A percentile compares a stretch with the other conserved stretches of the same genome.
Conservation (phyloP, 1,284 basidiomycete genomes). For the Phenoliferia sp. region DNA sequence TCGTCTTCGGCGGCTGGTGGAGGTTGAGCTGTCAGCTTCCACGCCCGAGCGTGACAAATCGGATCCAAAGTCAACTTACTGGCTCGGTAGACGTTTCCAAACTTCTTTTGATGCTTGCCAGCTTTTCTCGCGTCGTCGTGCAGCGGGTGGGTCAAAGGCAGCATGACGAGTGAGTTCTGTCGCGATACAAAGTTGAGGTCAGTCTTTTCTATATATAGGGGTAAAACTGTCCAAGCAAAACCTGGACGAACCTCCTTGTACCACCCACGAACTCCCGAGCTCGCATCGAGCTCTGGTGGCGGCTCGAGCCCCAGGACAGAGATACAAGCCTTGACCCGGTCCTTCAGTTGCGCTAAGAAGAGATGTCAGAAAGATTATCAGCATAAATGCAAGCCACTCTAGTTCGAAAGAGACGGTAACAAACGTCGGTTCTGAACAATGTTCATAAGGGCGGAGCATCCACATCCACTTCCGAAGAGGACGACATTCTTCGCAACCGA, state of each 20-base stretch:
- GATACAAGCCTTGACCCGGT: constrained; percentile 21
- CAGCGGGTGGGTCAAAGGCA: constrained; percentile 25
- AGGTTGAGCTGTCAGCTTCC: neutral
- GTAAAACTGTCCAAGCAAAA: neutral
- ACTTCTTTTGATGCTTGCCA: constrained; percentile 31
- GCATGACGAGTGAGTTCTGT: constrained; percentile 29
- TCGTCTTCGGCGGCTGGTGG: constrained; percentile 28
- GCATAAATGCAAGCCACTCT: neutral
- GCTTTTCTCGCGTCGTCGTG: constrained; percentile 28
- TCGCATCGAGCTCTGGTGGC: constrained; percentile 23
- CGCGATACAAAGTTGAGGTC: neutral
- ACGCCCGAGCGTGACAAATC: neutral
- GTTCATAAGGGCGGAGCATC: constrained; percentile 67
- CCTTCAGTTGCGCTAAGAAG: constrained; percentile 1
- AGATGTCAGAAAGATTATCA: neutral
- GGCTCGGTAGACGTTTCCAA: constrained; percentile 25
- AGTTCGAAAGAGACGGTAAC: constrained; percentile 31
- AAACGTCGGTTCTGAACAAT: constrained; percentile 65
- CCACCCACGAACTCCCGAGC: constrained; percentile 21
- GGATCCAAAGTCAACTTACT: constrained; percentile 12
- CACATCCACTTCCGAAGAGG: constrained; percentile 80
- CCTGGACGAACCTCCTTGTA: constrained; percentile 23
- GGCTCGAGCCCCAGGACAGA: constrained; percentile 29
- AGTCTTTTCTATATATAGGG: neutral
- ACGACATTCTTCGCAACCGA: constrained; percentile 59